phyloP scores from a whole-genome alignment of 257 asterid genomes.

The Nicotiana benthamiana region DNA sequence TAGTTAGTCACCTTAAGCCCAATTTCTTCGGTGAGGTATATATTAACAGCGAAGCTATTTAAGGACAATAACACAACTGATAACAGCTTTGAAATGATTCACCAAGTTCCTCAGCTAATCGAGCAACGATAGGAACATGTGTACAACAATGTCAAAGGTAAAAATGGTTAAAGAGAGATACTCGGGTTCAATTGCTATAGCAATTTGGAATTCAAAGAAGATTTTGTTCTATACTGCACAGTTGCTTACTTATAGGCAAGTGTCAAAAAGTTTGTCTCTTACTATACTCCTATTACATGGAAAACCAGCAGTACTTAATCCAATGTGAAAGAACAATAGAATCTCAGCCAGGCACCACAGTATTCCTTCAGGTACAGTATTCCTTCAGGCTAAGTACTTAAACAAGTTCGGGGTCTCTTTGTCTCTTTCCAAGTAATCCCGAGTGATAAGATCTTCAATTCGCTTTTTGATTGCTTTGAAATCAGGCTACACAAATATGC shows the following conservation, averaged over 20 bases:
- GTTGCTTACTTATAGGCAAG: background rate
- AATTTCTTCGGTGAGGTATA: too few species aligned
- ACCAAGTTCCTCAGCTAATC: too few species aligned
- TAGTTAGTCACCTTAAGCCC: too few species aligned
- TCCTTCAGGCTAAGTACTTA: constrained; percentile 35
- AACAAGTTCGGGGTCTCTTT: constrained; percentile 29
- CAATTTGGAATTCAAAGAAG: too few species aligned
- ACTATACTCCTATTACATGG: background rate
- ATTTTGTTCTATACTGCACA: background rate
- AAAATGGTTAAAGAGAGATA: too few species aligned
- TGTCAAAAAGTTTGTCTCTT: background rate
- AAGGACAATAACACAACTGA: too few species aligned
- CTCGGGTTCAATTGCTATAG: too few species aligned
- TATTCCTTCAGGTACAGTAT: constrained; percentile 15
- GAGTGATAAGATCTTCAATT: constrained; percentile 42
- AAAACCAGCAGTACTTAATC: background rate
- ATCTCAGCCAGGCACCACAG: background rate
- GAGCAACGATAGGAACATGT: too few species aligned
- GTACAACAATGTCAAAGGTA: too few species aligned
- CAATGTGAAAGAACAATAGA: background rate
- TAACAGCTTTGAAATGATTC: too few species aligned
- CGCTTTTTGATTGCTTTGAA: constrained; percentile 40
- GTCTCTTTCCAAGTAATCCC: constrained; percentile 50
- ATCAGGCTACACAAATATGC: constrained; percentile 39
- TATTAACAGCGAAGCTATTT: too few species aligned